Base-by-base conservation (phyloP, 2,329 filamentous ascomycete species). In the Aspergillus unguis region DNA sequence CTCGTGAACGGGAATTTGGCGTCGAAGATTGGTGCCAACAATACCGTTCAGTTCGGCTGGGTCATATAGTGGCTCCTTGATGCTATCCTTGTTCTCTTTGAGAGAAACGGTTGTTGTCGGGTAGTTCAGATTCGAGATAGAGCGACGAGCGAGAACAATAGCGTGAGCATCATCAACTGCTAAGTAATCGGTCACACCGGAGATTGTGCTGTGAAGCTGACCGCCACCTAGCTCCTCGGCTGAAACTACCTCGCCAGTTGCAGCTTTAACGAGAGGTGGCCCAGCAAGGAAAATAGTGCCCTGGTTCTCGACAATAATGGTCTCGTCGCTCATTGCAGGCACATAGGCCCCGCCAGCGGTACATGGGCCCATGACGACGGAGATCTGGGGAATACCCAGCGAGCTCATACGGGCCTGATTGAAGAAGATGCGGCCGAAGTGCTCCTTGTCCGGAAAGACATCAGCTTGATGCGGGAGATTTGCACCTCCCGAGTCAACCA, bases 241-340 rank as follows among this genome's bases (percentile, higher is more conserved):
- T 40, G 84, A 90, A 50, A 97, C 91, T 29, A 89, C 85, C 73
- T 99, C 92, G 9, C 92, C 94, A 0, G 94, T 99, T 8, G 92
- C 92, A 6, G 94, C 94, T 75, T 96, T 96, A 58, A 99, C 94
- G 1, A 99, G 80, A 0, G 94, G 92, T 17, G 92, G 92, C 0
- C 92, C 94, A 1, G 92, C 92, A 2, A 99, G 83, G 77, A 97
- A 99, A 68, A 99, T 96, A 61, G 95, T 92, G n/a, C 92, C 92
- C 71, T 96, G 92, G 48, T 92, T 87, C 66, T 90, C 85, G 36
- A 97, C 94, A 59, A 99, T 97, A 71, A 99, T 96, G 68, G 85
- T 91, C 79, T 97, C 94, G 69, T 97, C 94, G 55, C 88, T 92
- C 92, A 99, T 97, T 64, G 90, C 90, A 8, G 92, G 92, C 8